Percentiles rank a stretch among this genome's conserved stretches.
Conservation (phyloP, 345 rosid genomes). For the Pistacia vera region DNA sequence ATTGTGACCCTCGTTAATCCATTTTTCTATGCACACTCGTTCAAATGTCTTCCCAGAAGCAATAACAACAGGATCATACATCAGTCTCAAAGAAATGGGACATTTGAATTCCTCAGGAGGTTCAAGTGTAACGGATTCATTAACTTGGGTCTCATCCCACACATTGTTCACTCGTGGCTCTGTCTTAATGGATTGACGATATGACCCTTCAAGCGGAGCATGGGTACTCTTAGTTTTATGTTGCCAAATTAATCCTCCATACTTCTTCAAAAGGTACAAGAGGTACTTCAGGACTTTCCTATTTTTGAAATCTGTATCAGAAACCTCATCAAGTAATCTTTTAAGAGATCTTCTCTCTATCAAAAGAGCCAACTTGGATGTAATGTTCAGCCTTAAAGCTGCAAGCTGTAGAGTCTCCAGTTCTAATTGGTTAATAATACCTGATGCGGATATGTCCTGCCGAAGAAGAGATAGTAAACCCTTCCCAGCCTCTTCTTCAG, state of each 20-base stretch:
- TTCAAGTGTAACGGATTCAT: conserved; percentile 10
- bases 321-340: conserved; percentile 25
- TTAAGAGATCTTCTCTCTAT: conserved; percentile 40
- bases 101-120: conserved; percentile 38
- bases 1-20: conserved; percentile 38
- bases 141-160: not conserved
- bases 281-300: conserved; percentile 33
- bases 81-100: conserved; percentile 35
- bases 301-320: conserved; percentile 15
- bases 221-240: not conserved
- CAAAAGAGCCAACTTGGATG: conserved; percentile 31
- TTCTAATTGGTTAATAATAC: conserved; percentile 26
- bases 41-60: conserved; percentile 46
- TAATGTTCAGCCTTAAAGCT: conserved; percentile 35
- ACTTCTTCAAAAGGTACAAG: conserved; percentile 40
- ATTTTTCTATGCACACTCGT: conserved; percentile 44
- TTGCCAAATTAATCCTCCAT: conserved; percentile 21
- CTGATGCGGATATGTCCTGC: conserved; percentile 24
- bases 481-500: conserved; percentile 44
- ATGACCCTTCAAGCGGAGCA: not conserved
- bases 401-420: conserved; percentile 33
- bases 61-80: conserved; percentile 46
- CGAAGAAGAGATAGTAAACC: conserved; percentile 24
- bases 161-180: not conserved
- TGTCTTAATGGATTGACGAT: too few species aligned